phyloP scores from a whole-genome alignment of 2,329 filamentous ascomycete genomes.

The Penicillium griseofulvum region DNA sequence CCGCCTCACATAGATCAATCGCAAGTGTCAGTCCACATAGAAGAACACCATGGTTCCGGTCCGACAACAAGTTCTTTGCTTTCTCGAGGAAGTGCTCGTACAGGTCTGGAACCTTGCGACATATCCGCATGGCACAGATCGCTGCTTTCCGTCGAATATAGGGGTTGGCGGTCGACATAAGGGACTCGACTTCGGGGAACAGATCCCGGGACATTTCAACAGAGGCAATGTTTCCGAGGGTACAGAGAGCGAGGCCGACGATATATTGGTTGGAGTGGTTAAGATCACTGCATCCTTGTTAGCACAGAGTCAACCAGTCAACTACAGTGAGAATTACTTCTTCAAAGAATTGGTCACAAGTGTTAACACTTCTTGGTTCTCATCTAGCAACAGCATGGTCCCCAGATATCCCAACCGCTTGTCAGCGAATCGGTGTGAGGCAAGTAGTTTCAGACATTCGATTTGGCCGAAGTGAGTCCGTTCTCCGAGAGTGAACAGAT shows the following conservation, averaged over 20 bases:
- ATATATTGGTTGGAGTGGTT: constrained; percentile 98
- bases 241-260: constrained; percentile 92
- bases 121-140: constrained; percentile 98
- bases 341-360: constrained; percentile 96
- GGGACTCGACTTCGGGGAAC: constrained; percentile 90
- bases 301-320: constrained; percentile 25
- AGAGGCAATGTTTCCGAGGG: constrained; percentile 94
- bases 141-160: constrained; percentile 97
- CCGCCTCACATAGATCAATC: constrained; percentile 88
- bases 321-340: constrained; percentile 61
- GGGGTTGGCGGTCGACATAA: constrained; percentile 91
- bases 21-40: constrained; percentile 89
- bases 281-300: constrained; percentile 66
- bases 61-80: constrained; percentile 79
- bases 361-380: constrained; percentile 97
- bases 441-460: constrained; percentile 95
- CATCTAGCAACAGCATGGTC: constrained; percentile 91
- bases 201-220: constrained; percentile 98
- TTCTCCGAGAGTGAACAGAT: constrained; percentile 96
- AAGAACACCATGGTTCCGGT: constrained; percentile 93
- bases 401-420: constrained; percentile 94
- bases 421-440: constrained; percentile 95
- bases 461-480: constrained; percentile 99
- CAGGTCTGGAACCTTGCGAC: constrained; percentile 93
- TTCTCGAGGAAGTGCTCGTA: constrained; percentile 98